These are phyloP conservation scores for Trametes coccinea DNA, from an alignment of 768 basidiomycete species.

Conservation along the genomic window DNA sequence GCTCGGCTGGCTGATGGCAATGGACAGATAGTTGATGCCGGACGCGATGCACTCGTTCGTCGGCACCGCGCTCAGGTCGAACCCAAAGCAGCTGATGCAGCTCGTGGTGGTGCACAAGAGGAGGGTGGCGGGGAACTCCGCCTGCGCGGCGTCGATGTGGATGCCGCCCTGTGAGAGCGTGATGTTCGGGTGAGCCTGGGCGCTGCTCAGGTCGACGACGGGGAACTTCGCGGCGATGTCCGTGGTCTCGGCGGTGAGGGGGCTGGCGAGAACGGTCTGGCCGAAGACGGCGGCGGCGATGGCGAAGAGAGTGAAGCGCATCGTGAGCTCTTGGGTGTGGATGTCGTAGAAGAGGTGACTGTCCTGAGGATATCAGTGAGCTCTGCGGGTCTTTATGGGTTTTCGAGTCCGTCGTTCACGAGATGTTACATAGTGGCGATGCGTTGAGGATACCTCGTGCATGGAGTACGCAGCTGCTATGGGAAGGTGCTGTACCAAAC, in stretches of 20 bases:
- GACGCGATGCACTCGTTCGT: background rate
- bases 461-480: background rate
- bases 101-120: background rate
- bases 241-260: background rate
- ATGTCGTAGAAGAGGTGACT: background rate
- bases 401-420: background rate
- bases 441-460: background rate
- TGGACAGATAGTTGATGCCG: background rate
- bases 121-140: slow-evolving; percentile 3
- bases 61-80: background rate
- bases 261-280: background rate
- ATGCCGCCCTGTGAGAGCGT: slow-evolving; percentile 2
- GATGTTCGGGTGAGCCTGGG: slow-evolving; percentile 4
- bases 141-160: background rate
- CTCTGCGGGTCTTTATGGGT: background rate
- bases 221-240: slow-evolving; percentile 2
- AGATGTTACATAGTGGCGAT: background rate
- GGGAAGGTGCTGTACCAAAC: background rate
- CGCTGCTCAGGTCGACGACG: background rate
- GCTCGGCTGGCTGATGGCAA: slow-evolving; percentile 8
- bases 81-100: slow-evolving; percentile 3
- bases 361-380: background rate
- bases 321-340: background rate
- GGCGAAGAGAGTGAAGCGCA: slow-evolving; percentile 1
- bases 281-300: background rate